Evolutionary conservation across 257 asterid genomes (phyloP), one percentile per base, ranked within the genome.

Genomic region (Primulina eburnea): DNA sequence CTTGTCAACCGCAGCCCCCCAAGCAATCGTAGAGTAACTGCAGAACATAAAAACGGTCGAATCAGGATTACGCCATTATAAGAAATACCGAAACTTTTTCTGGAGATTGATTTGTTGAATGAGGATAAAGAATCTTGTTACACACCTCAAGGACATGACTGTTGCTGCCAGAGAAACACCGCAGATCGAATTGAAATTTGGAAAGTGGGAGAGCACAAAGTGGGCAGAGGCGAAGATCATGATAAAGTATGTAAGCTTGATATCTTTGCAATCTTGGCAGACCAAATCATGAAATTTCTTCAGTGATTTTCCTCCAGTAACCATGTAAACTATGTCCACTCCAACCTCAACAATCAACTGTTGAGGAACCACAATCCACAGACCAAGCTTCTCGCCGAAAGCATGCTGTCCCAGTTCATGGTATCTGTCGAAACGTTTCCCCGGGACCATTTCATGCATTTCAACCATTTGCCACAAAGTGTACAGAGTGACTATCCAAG

Each of bases 341-440:
- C 87, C 85, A 43, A 75, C 77, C 55, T 73, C 76, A 1, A 68
- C 82, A 3, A 85, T 68, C 29, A 85, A 40, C 58, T 80, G 87
- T 24, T 77, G 86, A 21, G 89, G 85, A 29, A 84, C 83, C 4
- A 84, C 81, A n/a, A 84, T 79, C 81, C 81, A 84, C 6, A 84
- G 47, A 6, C 87, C 81, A 2, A 80, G 81, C 40, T 76, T 80
- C 12, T 69, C 38, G 0, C 81, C 81, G 2, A 76, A 80, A 43
- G 80, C 83, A 8, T 72, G 75, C 40, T 79, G 83, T 2, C 83
- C 83, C 2, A 79, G 72, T 70, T 76, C 81, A 21, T 80, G 81
- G 55, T 80, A 80, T 30, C 84, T 33, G 55, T 80, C 81, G 58
- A 72, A 80, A 14, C 81, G 81, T n/a, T 73, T 80, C 5, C 78